Base-by-base conservation (phyloP, 768 basidiomycete genomes). In the Pholiota microspora region DNA sequence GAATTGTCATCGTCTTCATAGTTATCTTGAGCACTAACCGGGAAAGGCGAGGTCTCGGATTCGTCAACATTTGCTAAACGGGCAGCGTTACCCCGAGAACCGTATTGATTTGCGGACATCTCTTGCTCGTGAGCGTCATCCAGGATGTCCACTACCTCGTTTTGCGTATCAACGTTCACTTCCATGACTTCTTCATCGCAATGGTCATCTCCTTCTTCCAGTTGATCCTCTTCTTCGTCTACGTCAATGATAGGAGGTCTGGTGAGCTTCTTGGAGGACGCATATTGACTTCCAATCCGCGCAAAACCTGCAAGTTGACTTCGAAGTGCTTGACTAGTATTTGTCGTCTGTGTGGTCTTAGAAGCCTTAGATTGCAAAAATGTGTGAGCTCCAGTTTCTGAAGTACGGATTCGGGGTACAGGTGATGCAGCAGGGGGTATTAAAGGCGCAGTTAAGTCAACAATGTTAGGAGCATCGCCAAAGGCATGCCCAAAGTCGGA, bases 291-390 rank as follows among this genome's bases (percentile, higher is more conserved):
- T 34, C 82, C 83, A 31, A 64, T 65, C 58, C 82, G 73, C 9
- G 84, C 77, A 69, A 85, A 89, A 9, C 69, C 76, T 40, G 70
- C 75, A 53, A 91, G 62, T 48, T 67, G 76, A 48, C 69, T 73
- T 51, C 79, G 73, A 49, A 89, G 62, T 13, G 49, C 46, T 35
- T 47, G 54, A 32, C 50, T 35, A 3, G 55, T 42, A 32, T 47
- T 35, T 2, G 55, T 42, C 23, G 51, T 56, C 27, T 35, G 40
- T 13, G 58, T 36, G 9, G 52, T 47, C 10, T 42, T 55, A 8
- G 45, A 23, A n/a, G 13, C 12, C 31, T 40, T 40, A 21, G 21
- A 2, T 21, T 18, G 40, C 40, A 21, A 42, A 18, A 42, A 16
- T 42, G 16, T 12, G 7, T 42, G 40, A 3, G 10, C 40, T 10